Evolutionary conservation across 2,329 filamentous ascomycete genomes (phyloP), one percentile per base, ranked within the genome.

Genomic region (Fusarium nisikadoi): DNA sequence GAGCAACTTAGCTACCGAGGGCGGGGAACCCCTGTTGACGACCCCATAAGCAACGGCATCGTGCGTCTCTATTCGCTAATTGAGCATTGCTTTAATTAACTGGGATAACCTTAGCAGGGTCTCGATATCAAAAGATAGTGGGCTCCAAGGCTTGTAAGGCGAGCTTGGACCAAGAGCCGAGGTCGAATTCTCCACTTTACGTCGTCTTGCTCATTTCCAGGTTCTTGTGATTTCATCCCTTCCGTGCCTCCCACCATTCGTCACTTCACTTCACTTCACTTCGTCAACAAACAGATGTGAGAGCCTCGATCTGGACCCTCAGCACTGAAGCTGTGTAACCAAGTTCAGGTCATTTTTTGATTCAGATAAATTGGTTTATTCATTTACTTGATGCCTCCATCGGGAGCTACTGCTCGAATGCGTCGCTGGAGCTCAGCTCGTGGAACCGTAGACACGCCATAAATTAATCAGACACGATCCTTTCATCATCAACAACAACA

Each of bases 371-470:
- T 42, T 53, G n/a, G 23, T 9, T 35, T 35, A 35, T 39, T 41
- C 20, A 36, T 53, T 61, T 65, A 65, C 70, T 75, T 77, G 68
- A 76, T 77, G 75, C 71, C 68, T 72, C 16, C 19, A n/a, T 63
- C 62, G 50, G 58, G 56, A 68, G 65, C 55, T 64, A 50, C 54
- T 64, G 38, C 36, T 57, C 74, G 71, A 70, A 77, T 77, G 76
- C 73, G 71, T 66, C 47, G 64, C 68, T 71, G 70, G 65, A 76
- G 73, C 76, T 70, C 70, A 75, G 73, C 73, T 73, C 68, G 65
- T 74, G 65, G 54, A 65, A 66, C 74, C 59, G 66, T 69, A 62
- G 60, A 73, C 53, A 61, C 62, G 45, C 64, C 38, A 68, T 68
- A 54, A 64, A 52, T 49, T 45, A 59, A 35, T 41, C 41, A 46